Conservation (phyloP, 805 yeast species). For the Kodamaea kakaduensis region DNA sequence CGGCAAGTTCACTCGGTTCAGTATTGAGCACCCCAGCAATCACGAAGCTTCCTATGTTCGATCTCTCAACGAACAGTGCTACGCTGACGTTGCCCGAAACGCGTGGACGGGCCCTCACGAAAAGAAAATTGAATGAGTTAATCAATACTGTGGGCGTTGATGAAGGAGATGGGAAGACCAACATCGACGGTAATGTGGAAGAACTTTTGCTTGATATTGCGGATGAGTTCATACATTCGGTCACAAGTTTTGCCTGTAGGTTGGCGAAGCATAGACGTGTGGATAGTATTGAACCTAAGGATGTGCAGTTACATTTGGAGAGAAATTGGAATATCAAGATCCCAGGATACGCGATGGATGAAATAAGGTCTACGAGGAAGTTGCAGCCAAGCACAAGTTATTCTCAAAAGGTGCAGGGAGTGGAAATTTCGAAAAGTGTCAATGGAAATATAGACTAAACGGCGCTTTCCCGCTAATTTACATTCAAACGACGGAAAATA, state of each 20-base stretch:
- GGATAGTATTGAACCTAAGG: conserved; percentile 81
- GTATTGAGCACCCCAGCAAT: conserved; percentile 69
- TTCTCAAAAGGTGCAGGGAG: conserved; percentile 65
- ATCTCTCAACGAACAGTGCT: conserved; percentile 42
- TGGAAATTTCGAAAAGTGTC: conserved; percentile 60
- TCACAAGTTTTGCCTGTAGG: conserved; percentile 90
- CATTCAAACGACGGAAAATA: too few relatives aligned
- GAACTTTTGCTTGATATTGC: conserved; percentile 88
- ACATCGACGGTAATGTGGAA: conserved; percentile 93
- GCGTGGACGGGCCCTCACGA: conserved; percentile 79
- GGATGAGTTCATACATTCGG: conserved; percentile 89
- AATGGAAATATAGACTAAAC: conserved; percentile 41
- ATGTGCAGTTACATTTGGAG: conserved; percentile 86
- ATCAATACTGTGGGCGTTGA: conserved; percentile 78
- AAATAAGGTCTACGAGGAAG: conserved; percentile 71
- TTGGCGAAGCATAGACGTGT: conserved; percentile 92
- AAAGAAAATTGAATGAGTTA: conserved; percentile 83
- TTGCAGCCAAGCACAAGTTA: conserved; percentile 64
- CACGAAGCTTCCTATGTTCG: conserved; percentile 74
- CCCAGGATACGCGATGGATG: conserved; percentile 92
- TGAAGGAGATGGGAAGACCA: conserved; percentile 87
- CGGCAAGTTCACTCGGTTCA: conserved; percentile 65
- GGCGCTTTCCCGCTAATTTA: too few relatives aligned
- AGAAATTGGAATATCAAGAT: conserved; percentile 92
- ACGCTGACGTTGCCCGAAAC: conserved; percentile 42